Conservation (phyloP, 2,329 filamentous ascomycete species). For the Botrytis sinoallii region DNA sequence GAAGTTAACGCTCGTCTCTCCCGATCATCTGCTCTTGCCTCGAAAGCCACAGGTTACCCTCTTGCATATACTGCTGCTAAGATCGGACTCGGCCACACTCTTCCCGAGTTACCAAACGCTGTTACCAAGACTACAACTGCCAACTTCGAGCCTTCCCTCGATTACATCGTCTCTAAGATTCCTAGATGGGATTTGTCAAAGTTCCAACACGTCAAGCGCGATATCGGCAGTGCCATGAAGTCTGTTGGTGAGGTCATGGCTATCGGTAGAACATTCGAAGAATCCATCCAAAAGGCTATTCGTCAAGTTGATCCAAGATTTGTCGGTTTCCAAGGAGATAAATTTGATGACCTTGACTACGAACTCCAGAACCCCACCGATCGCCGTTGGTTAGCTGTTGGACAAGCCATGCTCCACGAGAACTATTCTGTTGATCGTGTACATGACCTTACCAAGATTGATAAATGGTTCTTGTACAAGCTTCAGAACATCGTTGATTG, state of each 20-base stretch:
- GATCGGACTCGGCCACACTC: slow-evolving; percentile 91
- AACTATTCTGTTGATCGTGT: slow-evolving; percentile 89
- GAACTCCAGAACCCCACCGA: slow-evolving; percentile 91
- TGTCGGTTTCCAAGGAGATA: slow-evolving; percentile 89
- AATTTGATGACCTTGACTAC: slow-evolving; percentile 89
- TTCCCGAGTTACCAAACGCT: slow-evolving; percentile 94
- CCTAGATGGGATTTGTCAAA: slow-evolving; percentile 97
- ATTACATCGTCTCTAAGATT: slow-evolving; percentile 99
- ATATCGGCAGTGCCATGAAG: slow-evolving; percentile 98
- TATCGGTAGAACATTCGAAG: slow-evolving; percentile 96
- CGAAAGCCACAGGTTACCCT: slow-evolving; percentile 96
- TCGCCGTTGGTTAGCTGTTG: slow-evolving; percentile 94
- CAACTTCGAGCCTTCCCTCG: slow-evolving; percentile 95
- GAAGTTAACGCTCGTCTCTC: slow-evolving; percentile 99
- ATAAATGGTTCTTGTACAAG: slow-evolving; percentile 99
- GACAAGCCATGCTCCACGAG: slow-evolving; percentile 96
- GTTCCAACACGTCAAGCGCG: slow-evolving; percentile 97
- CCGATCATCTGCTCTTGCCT: slow-evolving; percentile 92
- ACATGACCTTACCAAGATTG: slow-evolving; percentile 94
- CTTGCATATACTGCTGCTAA: slow-evolving; percentile 97
- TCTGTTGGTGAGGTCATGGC: slow-evolving; percentile 99
- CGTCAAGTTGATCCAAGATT: slow-evolving; percentile 93
- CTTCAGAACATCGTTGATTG: slow-evolving; percentile 95
- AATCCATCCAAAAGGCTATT: slow-evolving; percentile 98
- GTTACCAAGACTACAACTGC: slow-evolving; percentile 98